phyloP scores from a whole-genome alignment of 2,329 filamentous ascomycete species.

The Aspergillus sp. region DNA sequence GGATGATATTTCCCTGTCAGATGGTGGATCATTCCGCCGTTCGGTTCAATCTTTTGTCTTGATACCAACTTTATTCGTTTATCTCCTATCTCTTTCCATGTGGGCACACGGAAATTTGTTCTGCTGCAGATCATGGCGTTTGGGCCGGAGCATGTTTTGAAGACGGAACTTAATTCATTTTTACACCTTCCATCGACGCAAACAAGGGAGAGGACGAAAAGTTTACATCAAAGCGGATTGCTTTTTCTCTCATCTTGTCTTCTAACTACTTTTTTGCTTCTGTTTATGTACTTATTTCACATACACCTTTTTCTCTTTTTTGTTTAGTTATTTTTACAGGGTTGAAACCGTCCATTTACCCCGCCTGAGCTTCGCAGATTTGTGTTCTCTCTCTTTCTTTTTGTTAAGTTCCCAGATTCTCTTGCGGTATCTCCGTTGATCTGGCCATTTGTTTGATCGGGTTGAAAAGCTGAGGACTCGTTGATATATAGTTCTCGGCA shows the following conservation, averaged over 20 bases:
- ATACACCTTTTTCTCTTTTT: background rate
- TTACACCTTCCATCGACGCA: background rate
- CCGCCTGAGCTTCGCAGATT: too few relatives aligned
- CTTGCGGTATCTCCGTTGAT: background rate
- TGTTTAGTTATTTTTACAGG: constrained; percentile 5
- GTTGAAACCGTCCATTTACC: too few relatives aligned
- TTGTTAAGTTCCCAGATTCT: background rate
- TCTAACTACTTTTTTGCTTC: background rate
- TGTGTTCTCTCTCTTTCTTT: background rate
- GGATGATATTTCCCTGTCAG: constrained; percentile 2
- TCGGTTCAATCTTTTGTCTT: constrained; percentile 19
- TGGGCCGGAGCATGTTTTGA: background rate
- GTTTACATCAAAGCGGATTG: background rate
- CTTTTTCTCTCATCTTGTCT: background rate
- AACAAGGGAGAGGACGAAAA: background rate
- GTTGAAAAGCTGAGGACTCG: background rate
- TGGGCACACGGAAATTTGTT: constrained; percentile 14
- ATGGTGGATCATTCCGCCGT: background rate
- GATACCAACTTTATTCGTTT: constrained; percentile 18
- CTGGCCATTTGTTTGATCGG: background rate
- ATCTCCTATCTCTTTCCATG: background rate
- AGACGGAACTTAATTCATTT: background rate
- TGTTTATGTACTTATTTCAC: constrained; percentile 5
- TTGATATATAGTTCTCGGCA: background rate
- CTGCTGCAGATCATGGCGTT: constrained; percentile 8